Conservation (phyloP, 1,284 basidiomycete genomes). For the Trichosporon inkin region DNA sequence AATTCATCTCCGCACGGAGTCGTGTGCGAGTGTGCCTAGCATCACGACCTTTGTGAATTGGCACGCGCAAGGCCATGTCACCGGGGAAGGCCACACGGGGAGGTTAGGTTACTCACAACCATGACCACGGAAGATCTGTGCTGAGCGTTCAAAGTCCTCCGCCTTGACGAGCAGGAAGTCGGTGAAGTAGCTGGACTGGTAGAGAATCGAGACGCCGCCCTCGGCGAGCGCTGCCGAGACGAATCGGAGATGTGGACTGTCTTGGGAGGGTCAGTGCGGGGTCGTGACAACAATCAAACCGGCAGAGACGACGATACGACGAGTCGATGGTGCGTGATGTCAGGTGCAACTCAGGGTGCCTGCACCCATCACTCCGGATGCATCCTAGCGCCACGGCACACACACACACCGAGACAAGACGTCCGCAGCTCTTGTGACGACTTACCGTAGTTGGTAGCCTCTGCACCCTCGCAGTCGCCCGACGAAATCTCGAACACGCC, state of each 20-base stretch:
- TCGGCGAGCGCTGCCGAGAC: constrained; percentile 71
- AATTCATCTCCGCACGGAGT: neutral
- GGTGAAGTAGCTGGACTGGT: constrained; percentile 78
- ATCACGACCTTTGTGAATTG: neutral
- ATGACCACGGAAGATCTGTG: constrained; percentile 31
- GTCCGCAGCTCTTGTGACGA: neutral
- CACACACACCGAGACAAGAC: neutral
- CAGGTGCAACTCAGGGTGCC: neutral
- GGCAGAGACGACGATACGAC: neutral
- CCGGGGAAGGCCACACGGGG: constrained; percentile 10
- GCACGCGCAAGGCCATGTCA: neutral
- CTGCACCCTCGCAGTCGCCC: constrained; percentile 32
- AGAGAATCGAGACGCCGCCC: constrained; percentile 75
- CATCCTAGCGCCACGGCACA: neutral
- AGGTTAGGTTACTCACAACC: constrained; percentile 38
- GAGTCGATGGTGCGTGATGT: neutral
- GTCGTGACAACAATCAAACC: too few relatives aligned
- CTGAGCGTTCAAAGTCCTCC: constrained; percentile 34
- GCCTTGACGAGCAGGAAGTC: constrained; percentile 68
- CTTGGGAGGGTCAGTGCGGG: constrained; percentile 25
- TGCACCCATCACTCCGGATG: neutral
- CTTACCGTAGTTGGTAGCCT: constrained; percentile 37
- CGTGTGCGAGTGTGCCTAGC: neutral
- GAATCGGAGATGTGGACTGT: constrained; percentile 58
- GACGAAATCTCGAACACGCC: constrained; percentile 45